A percentile compares a stretch with the other conserved stretches of the same genome.
These are phyloP conservation scores for Pontederia paniculata DNA, from an alignment of 176 grass and related monocot species.

Conservation along the genomic window DNA sequence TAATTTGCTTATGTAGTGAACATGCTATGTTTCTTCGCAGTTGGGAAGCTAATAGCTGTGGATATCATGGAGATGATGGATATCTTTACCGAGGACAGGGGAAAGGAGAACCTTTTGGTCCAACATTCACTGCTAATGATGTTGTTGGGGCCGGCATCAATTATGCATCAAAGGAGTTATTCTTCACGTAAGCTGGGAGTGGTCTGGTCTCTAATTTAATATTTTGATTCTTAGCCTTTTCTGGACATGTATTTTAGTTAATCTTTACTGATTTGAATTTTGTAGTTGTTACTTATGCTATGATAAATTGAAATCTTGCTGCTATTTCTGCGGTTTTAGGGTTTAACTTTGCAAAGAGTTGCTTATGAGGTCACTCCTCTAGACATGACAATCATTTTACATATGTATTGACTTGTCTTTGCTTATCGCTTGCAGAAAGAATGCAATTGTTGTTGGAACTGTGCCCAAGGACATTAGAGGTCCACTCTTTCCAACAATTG, in stretches of 20 bases:
- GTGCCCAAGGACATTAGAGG: conserved; percentile 70
- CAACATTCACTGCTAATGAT: conserved; percentile 82
- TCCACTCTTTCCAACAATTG: conserved; percentile 65
- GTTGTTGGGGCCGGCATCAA: conserved; percentile 83
- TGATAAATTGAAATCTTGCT: too few species aligned
- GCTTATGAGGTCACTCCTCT: too few species aligned
- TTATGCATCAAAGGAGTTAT: conserved; percentile 65
- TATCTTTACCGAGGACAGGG: conserved; percentile 44
- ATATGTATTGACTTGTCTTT: conserved; percentile 5
- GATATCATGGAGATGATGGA: conserved; percentile 94
- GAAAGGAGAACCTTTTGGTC: conserved; percentile 69
- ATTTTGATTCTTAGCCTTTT: not conserved
- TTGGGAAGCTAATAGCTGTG: conserved; percentile 82
- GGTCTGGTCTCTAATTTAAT: not conserved
- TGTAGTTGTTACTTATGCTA: not conserved
- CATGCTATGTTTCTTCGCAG: conserved; percentile 18
- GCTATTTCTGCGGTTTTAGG: not conserved
- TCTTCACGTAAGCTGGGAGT: conserved; percentile 76
- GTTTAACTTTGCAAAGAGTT: not conserved
- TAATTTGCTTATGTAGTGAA: too few species aligned
- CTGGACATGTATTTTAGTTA: not conserved
- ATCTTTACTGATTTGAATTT: not conserved
- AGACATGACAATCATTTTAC: not conserved
- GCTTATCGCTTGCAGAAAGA: conserved; percentile 57
- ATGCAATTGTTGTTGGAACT: conserved; percentile 60